Evolutionary conservation across 257 asterid species (phyloP).

Genomic region (Solanum okadae): DNA sequence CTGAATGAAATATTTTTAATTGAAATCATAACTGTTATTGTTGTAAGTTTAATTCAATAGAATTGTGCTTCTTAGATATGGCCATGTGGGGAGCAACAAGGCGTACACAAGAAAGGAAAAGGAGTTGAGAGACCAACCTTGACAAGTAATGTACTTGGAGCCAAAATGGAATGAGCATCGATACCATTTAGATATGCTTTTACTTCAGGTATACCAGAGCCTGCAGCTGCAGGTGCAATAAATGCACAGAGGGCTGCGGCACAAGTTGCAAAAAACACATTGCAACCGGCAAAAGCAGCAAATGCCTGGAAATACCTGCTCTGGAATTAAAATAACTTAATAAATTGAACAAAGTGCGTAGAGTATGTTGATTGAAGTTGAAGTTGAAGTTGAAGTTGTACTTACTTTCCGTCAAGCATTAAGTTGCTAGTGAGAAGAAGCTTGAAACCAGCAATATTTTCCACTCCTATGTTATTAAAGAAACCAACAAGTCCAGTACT

Average conservation of each 20-base stretch:
- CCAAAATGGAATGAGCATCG: constrained; percentile 93
- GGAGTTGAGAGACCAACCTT: constrained; percentile 37
- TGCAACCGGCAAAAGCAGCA: constrained; percentile 60
- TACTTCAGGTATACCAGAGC: constrained; percentile 99
- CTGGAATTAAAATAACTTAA: constrained; percentile 8
- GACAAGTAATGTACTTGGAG: constrained; percentile 90
- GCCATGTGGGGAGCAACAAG: background rate
- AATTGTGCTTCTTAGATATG: background rate
- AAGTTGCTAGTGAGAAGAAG: constrained; percentile 50
- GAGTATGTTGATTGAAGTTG: background rate
- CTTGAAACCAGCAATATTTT: constrained; percentile 89
- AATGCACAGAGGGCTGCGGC: constrained; percentile 78
- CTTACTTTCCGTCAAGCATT: constrained; percentile 65
- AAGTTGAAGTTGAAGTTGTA: constrained; percentile 15
- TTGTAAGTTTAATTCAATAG: background rate
- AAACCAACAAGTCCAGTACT: constrained; percentile 77
- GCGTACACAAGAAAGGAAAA: background rate
- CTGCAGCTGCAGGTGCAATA: constrained; percentile 96
- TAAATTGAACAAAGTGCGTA: background rate
- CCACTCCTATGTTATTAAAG: constrained; percentile 81
- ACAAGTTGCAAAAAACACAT: constrained; percentile 46
- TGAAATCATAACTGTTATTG: background rate
- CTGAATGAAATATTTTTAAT: background rate
- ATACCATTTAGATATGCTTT: constrained; percentile 96
- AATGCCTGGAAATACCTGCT: constrained; percentile 65